Conservation (phyloP, 2,329 filamentous ascomycete genomes). For the Amylocarpus encephaloides region DNA sequence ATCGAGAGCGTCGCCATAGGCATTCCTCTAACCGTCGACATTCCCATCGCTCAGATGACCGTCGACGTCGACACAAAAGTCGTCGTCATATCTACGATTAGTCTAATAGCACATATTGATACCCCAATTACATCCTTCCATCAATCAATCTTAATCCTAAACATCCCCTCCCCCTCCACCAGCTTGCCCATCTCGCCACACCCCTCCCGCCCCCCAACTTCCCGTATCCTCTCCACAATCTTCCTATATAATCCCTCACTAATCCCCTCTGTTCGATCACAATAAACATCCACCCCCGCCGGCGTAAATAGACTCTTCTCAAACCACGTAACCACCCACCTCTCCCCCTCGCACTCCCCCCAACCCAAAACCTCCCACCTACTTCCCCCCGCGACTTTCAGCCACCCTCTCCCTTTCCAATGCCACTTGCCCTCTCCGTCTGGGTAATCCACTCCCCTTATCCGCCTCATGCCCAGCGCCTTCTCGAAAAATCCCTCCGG, state of each 20-base stretch:
- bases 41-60: slow-evolving; percentile 17
- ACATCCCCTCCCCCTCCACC: slow-evolving; percentile 41
- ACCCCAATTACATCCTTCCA: background rate
- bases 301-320: slow-evolving; percentile 77
- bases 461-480: slow-evolving; percentile 46
- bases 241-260: slow-evolving; percentile 47
- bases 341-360: slow-evolving; percentile 44
- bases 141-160: slow-evolving; percentile 36
- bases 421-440: slow-evolving; percentile 46
- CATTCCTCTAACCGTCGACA: slow-evolving; percentile 18
- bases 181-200: slow-evolving; percentile 48
- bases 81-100: slow-evolving; percentile 8
- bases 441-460: slow-evolving; percentile 59
- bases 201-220: slow-evolving; percentile 45
- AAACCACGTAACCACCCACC: slow-evolving; percentile 81
- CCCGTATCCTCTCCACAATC: slow-evolving; percentile 49
- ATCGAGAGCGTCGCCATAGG: slow-evolving; percentile 16
- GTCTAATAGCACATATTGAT: background rate
- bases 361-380: slow-evolving; percentile 80
- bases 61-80: slow-evolving; percentile 22
- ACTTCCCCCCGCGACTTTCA: slow-evolving; percentile 61
- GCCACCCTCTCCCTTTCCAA: slow-evolving; percentile 72
- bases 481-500: slow-evolving; percentile 36
- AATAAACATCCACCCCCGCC: slow-evolving; percentile 75
- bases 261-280: slow-evolving; percentile 54